Conservation (phyloP, 2,329 filamentous ascomycete genomes). For the Alternaria panax region DNA sequence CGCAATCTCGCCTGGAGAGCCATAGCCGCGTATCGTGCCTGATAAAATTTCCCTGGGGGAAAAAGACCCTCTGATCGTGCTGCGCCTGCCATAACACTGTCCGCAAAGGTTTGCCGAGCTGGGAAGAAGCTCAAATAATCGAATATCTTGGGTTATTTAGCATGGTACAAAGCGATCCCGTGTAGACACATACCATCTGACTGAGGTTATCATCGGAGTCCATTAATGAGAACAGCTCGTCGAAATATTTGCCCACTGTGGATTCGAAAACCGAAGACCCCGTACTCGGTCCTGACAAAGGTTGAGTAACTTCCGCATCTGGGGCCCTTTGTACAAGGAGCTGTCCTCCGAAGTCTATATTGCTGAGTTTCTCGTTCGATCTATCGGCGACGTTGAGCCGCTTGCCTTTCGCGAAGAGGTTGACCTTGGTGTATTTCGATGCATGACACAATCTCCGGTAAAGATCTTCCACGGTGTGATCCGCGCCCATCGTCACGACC, state of each 20-base stretch:
- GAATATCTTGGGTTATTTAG: slow-evolving; percentile 39
- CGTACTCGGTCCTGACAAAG: slow-evolving; percentile 21
- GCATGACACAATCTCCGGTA: slow-evolving; percentile 70
- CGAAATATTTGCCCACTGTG: slow-evolving; percentile 82
- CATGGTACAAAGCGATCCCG: background rate
- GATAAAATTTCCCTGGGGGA: slow-evolving; percentile 45
- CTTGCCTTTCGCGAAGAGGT: slow-evolving; percentile 73
- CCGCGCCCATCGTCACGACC: slow-evolving; percentile 69
- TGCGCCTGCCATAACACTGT: slow-evolving; percentile 34
- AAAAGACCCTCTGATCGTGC: slow-evolving; percentile 38
- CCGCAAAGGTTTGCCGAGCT: slow-evolving; percentile 37
- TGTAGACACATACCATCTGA: slow-evolving; percentile 28
- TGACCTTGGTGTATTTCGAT: slow-evolving; percentile 79
- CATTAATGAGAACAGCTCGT: slow-evolving; percentile 82
- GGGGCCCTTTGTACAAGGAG: slow-evolving; percentile 43
- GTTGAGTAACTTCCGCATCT: slow-evolving; percentile 35
- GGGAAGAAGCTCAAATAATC: slow-evolving; percentile 47
- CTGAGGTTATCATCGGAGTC: slow-evolving; percentile 68
- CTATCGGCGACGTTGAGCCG: slow-evolving; percentile 68
- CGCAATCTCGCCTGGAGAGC: slow-evolving; percentile 41
- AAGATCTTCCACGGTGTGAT: slow-evolving; percentile 75
- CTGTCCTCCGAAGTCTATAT: slow-evolving; percentile 50
- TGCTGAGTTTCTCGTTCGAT: slow-evolving; percentile 67
- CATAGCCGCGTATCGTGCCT: slow-evolving; percentile 45
- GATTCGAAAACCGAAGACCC: slow-evolving; percentile 68